phyloP scores from a whole-genome alignment of 495 filamentous ascomycete species.

The Amorphotheca resinae region DNA sequence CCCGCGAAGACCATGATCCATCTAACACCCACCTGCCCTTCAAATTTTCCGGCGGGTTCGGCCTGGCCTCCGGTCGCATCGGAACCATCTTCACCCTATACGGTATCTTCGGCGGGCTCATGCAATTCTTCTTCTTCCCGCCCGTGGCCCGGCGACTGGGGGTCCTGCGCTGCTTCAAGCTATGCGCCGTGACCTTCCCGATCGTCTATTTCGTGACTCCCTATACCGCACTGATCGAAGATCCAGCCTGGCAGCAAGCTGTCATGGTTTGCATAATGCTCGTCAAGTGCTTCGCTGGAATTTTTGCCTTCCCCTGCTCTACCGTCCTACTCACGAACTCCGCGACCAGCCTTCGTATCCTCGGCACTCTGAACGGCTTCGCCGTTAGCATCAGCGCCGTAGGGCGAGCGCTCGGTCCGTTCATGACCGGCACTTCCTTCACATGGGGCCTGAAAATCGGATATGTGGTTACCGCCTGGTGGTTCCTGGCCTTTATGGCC shows the following conservation, averaged over 20 bases:
- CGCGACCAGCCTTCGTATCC: constrained; percentile 54
- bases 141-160: constrained; percentile 53
- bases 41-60: constrained; percentile 69
- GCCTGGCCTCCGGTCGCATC: constrained; percentile 55
- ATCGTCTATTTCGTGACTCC: constrained; percentile 62
- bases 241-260: constrained; percentile 21
- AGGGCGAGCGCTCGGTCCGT: constrained; percentile 67
- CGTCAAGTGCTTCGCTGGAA: constrained; percentile 53
- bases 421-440: constrained; percentile 50
- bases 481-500: constrained; percentile 50
- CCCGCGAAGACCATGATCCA: constrained; percentile 34
- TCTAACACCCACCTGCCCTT: constrained; percentile 57
- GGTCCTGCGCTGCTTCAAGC: constrained; percentile 54
- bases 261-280: constrained; percentile 45
- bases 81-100: constrained; percentile 68
- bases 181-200: constrained; percentile 43
- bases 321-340: constrained; percentile 90
- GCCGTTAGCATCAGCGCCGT: constrained; percentile 68
- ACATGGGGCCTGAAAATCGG: constrained; percentile 57
- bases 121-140: constrained; percentile 75
- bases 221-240: constrained; percentile 51
- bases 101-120: constrained; percentile 55
- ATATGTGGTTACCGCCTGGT: constrained; percentile 69
- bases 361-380: constrained; percentile 85
- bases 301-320: constrained; percentile 75